Conservation (phyloP, 768 basidiomycete genomes). For the Cystofilobasidium bisporidii region DNA sequence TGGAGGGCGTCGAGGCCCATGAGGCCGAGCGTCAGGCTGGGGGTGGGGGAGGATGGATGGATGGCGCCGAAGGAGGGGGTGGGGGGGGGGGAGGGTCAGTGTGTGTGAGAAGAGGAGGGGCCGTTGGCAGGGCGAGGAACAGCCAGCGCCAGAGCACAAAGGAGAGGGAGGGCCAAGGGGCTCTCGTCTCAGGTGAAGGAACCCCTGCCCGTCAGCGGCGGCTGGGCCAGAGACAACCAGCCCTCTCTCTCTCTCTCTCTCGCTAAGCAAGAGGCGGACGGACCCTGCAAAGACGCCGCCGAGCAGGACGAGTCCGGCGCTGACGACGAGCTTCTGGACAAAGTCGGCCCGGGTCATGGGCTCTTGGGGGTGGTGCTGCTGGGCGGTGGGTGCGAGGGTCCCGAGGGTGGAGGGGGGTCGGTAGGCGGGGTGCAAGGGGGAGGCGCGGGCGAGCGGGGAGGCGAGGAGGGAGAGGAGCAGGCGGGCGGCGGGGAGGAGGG, state of each 20-base stretch:
- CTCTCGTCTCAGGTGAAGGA: slow-evolving; percentile 28
- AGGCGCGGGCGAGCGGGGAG: slow-evolving; percentile 11
- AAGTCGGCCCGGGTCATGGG: slow-evolving; percentile 55
- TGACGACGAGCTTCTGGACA: slow-evolving; percentile 61
- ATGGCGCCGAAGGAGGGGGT: background rate
- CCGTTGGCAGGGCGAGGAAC: background rate
- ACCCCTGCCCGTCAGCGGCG: background rate
- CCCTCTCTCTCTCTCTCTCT: background rate
- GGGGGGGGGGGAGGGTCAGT: background rate
- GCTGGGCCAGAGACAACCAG: no score
- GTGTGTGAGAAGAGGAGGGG: background rate
- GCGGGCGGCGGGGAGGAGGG: background rate
- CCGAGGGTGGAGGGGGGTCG: background rate
- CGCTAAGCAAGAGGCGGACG: slow-evolving; percentile 32
- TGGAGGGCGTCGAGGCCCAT: slow-evolving; percentile 93
- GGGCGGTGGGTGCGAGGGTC: background rate
- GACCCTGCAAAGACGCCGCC: slow-evolving; percentile 93
- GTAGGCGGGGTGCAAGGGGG: slow-evolving; percentile 4
- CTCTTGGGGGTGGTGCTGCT: no score
- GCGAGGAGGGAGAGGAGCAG: slow-evolving; percentile 2
- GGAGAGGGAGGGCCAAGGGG: slow-evolving; percentile 1
- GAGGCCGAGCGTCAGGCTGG: slow-evolving; percentile 73
- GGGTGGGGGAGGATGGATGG: background rate
- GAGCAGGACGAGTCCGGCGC: slow-evolving; percentile 59
- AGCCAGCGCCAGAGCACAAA: background rate